phyloP scores from a whole-genome alignment of 306 rosid species.

The Acacia melanoxylon region DNA sequence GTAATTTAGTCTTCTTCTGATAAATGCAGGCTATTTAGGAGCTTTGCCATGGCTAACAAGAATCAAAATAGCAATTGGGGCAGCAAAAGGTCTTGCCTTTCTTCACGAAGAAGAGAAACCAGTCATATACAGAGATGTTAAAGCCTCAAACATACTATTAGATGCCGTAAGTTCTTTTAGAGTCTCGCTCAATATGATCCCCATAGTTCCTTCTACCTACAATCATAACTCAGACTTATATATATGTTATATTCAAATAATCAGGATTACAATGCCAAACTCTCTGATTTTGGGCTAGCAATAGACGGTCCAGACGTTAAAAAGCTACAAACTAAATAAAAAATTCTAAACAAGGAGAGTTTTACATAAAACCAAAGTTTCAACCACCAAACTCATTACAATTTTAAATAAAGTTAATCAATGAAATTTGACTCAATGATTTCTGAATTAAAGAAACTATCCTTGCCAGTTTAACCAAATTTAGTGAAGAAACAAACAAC shows the following conservation, averaged over 20 bases:
- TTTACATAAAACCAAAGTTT: background rate
- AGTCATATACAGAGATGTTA: constrained; percentile 66
- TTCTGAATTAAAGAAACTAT: constrained; percentile 7
- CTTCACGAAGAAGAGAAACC: constrained; percentile 66
- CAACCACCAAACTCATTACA: background rate
- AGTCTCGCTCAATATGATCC: background rate
- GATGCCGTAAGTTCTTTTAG: constrained; percentile 37
- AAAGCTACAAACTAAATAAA: background rate
- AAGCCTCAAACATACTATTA: constrained; percentile 65
- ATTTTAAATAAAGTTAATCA: constrained; percentile 5
- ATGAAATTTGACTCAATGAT: background rate
- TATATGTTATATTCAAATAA: background rate
- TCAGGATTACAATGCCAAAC: constrained; percentile 57
- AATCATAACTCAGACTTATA: background rate
- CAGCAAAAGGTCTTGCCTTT: constrained; percentile 63
- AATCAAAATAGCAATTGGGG: constrained; percentile 63
- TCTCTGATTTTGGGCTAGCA: constrained; percentile 75
- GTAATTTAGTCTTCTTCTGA: background rate
- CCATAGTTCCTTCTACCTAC: background rate
- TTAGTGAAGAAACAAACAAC: background rate
- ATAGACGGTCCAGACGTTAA: constrained; percentile 52
- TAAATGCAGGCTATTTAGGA: constrained; percentile 48
- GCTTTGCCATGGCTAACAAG: constrained; percentile 66
- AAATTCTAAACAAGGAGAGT: background rate
- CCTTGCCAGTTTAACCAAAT: constrained; percentile 1